Base-by-base conservation (phyloP, 1,284 basidiomycete species). In the Pseudomicrostroma phylloplanum region DNA sequence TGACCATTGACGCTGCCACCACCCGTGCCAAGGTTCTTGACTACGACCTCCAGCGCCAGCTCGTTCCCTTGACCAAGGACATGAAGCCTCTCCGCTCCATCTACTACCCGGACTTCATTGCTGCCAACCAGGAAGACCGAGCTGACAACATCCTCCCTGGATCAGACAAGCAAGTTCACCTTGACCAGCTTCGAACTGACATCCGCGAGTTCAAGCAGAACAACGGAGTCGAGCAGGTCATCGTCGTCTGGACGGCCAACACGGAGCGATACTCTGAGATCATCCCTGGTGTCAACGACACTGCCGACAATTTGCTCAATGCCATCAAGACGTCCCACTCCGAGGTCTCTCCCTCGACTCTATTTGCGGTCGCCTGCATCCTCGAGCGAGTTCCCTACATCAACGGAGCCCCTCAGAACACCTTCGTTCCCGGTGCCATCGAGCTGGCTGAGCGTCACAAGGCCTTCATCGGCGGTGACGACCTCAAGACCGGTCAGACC, bases 321-420 rank as follows among this genome's bases (percentile, higher is more conserved):
- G 83, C 92, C 7, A 91, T 98, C 83, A 86, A 89, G 81, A 68
- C 81, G 25, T 92, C 90, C 48, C 93, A 97, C 83, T 83, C 85
- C 17, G 94, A 98, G 81, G 88, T 97, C 19, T 92, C 93, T 13
- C 94, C 96, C 6, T 96, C 91, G 61, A 94, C 92, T 62, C 81
- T 97, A 74, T 98, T 97, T 77, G 94, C 93, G 40, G 88, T 97
- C 66, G 94, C 93, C 6, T 86, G 92, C 40, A 96, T 98, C 80
- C 88, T 96, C 70, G 94, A 97, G 82, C 89, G 89, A 65, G 88
- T 88, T 72, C 92, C 94, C 36, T 97, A 94, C 84, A 87, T 98
- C 81, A 98, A 97, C 78, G 94, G 94, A 60, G 92, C 93, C 25
- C 94, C 94, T 21, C 94, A 98, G 85, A 98, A 98, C 86, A 97